Evolutionary conservation across 768 basidiomycete genomes (phyloP), one percentile per base, ranked within the genome.

Genomic region (Mycena leptocephala): DNA sequence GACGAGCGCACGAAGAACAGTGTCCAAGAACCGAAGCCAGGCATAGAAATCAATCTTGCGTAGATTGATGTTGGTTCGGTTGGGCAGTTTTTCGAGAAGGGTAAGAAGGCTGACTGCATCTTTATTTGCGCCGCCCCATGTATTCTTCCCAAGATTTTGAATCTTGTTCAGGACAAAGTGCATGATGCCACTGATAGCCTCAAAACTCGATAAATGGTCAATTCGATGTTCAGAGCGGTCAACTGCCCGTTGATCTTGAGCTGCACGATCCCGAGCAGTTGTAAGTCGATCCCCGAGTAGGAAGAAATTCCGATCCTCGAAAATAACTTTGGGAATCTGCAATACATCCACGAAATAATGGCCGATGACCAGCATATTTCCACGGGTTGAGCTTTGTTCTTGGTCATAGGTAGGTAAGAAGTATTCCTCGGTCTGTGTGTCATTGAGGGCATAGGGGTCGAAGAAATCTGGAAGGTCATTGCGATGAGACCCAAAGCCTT

Each of bases 161-260:
- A 75, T 55, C 68, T 43, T 28, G 26, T 70, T 75, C 70, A 76
- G 64, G 35, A 35, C 35, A 37, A 76, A 26, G 33, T 76, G 75
- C 75, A 76, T 76, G 2, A 71, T 28, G 9, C 75, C 75, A 59
- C 75, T 76, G 51, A 66, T 30, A 9, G 39, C 18, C 7, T 28
- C 61, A 41, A 76, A 76, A 48, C 75, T 70, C n/a, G 67, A 66
- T 11, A 76, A 26, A 56, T 71, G 75, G n/a, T 76, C 75, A 65
- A 76, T 24, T 20, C 39, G n/a, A 37, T 76, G 9, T 30, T 65
- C 68, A 22, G 75, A 76, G 32, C 68, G 61, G 33, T 76, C 75
- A 3, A 76, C 30, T 3, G 70, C 39, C 2, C 59, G 39, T 20
- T 71, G 69, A 51, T 41, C 39, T 41, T 41, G 39, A 16, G 39